These are phyloP conservation scores for Amanita inopinata DNA, from an alignment of 768 basidiomycete genomes.

Conservation along the genomic window DNA sequence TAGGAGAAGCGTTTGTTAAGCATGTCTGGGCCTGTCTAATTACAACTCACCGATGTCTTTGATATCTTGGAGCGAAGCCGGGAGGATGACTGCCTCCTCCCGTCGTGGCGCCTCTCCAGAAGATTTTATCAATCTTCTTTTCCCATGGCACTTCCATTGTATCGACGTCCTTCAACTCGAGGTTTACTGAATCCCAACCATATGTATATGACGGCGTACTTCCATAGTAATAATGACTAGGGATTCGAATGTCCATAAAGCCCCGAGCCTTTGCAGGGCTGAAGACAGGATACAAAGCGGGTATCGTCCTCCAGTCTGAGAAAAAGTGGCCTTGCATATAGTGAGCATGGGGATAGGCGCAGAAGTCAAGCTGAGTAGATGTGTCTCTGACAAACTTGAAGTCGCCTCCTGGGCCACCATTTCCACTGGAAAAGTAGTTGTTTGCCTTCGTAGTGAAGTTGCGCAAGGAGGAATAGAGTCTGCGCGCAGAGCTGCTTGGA, in stretches of 20 bases:
- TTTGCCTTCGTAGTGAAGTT: constrained; percentile 23
- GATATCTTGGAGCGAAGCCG: constrained; percentile 75
- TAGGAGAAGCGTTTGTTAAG: constrained; percentile 11
- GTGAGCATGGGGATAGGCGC: constrained; percentile 71
- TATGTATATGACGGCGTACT: constrained; percentile 79
- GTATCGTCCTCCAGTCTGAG: constrained; percentile 89
- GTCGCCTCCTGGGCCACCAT: constrained; percentile 34
- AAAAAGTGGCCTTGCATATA: constrained; percentile 93
- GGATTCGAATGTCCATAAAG: constrained; percentile 86
- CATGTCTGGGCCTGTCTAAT: constrained; percentile 1
- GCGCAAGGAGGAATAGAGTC: constrained; percentile 72
- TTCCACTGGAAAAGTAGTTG: constrained; percentile 14
- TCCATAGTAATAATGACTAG: constrained; percentile 93
- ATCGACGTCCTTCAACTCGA: constrained; percentile 68
- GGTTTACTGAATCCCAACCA: constrained; percentile 75
- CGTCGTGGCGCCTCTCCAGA: constrained; percentile 95
- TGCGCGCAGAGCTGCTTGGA: constrained; percentile 69
- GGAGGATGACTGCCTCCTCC: constrained; percentile 86
- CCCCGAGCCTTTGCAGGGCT: constrained; percentile 84
- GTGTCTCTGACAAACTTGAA: constrained; percentile 55
- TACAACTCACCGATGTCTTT: constrained; percentile 62
- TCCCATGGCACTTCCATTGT: constrained; percentile 87
- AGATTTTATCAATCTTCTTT: constrained; percentile 75
- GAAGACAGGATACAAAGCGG: constrained; percentile 86
- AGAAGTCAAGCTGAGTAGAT: constrained; percentile 69